Evolutionary conservation across 257 asterid species (phyloP), one percentile per base, ranked within the genome.

Genomic region (Thymus mandschuricus): DNA sequence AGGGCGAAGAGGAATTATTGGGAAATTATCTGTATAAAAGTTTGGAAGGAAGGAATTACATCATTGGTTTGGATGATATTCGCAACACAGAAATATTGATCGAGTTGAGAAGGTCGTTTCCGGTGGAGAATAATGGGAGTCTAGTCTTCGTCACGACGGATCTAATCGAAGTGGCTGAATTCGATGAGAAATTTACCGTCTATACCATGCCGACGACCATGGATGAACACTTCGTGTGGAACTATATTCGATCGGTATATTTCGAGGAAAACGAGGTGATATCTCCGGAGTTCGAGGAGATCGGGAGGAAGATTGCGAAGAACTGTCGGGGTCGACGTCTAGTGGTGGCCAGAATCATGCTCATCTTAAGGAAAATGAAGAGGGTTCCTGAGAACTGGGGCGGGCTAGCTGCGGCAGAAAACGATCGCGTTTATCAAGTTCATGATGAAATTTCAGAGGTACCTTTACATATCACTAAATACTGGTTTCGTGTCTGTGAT

Each of bases 311-410:
- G 79, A 75, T 74, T 35, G 79, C 56, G 0, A 38, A 49, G 41
- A 67, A 66, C 41, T 75, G 79, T 49, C 57, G 63, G n/a, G 83
- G 86, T 2, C 75, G 71, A 13, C 77, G 66, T 30, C 72, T 81
- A 0, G 60, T 69, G 11, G 28, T 73, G 5, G 51, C 52, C 30
- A 27, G 74, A 28, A 33, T 76, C 6, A 79, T 60, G 0, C 55
- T 60, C 5, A 6, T 64, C 40, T 57, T 82, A 4, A 21, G 21
- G 21, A 21, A 21, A 21, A 21, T 21, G 21, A 21, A 21, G 21
- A 21, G 21, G 21, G 21, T 44, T 1, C 6, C 15, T 0, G 35
- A 62, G 9, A 43, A 27, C n/a, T 81, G 81, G 86, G 8, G 35
- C 3, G 29, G 46, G 11, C 38, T 75, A 2, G 71, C 75, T 34